Conservation (phyloP, 805 yeast species). For the Sugiyamaella mastotermitis region DNA sequence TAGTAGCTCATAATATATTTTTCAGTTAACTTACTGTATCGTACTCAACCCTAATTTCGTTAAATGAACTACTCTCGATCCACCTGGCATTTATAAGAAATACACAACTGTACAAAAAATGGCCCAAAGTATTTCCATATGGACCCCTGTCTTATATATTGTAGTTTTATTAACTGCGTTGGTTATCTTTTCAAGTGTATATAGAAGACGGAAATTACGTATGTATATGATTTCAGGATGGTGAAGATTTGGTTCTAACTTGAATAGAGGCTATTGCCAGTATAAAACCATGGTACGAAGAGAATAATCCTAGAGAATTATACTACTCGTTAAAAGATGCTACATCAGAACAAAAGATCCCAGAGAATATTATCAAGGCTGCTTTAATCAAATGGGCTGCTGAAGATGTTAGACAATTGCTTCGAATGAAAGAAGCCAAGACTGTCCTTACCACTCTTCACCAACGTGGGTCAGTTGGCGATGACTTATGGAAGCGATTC, state of each 20-base stretch:
- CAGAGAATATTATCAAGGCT: conserved; percentile 70
- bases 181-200: conserved; percentile 59
- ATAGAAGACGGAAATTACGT: conserved; percentile 50
- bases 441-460: conserved; percentile 64
- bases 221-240: conserved; percentile 12
- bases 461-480: conserved; percentile 87
- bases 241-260: conserved; percentile 8
- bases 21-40: no score
- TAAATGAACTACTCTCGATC: no score
- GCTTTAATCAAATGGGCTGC: conserved; percentile 69
- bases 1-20: no score
- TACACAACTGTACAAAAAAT: conserved; percentile 29
- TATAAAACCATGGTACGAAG: conserved; percentile 65
- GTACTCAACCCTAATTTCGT: no score
- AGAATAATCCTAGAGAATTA: conserved; percentile 57
- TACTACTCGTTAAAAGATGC: conserved; percentile 53
- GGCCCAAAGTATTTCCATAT: conserved; percentile 40
- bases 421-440: conserved; percentile 75
- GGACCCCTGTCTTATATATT: conserved; percentile 73
- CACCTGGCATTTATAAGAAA: no score
- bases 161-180: conserved; percentile 61
- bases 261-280: conserved; percentile 34
- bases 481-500: conserved; percentile 76
- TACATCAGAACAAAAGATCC: conserved; percentile 46
- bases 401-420: conserved; percentile 77